These are phyloP conservation scores for Candolleomyces eurysporus DNA, from an alignment of 768 basidiomycete genomes.

Conservation along the genomic window DNA sequence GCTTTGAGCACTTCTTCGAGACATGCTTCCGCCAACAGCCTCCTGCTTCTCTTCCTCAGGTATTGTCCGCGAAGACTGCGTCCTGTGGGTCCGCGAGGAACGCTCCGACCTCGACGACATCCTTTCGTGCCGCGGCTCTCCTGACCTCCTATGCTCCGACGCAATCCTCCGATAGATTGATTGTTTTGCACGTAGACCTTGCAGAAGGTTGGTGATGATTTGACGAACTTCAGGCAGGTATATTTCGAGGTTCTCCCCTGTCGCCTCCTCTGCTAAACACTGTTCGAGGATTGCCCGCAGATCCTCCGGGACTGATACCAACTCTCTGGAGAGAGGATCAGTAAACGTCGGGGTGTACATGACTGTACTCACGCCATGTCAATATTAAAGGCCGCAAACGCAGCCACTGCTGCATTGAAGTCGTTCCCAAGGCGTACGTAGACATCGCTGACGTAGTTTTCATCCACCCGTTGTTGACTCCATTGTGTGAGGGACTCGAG, in stretches of 20 bases:
- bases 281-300: constrained; percentile 86
- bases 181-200: constrained; percentile 92
- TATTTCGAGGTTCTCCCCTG: constrained; percentile 76
- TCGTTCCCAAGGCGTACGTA: constrained; percentile 97
- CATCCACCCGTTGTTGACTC: constrained; percentile 70
- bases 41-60: constrained; percentile 40
- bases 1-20: constrained; percentile 30
- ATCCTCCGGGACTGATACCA: constrained; percentile 84
- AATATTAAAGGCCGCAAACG: constrained; percentile 82
- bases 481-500: constrained; percentile 86
- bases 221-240: constrained; percentile 89
- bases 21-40: constrained; percentile 23
- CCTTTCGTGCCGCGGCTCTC: constrained; percentile 47
- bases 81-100: constrained; percentile 46
- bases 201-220: constrained; percentile 91
- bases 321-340: constrained; percentile 56
- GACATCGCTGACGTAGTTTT: constrained; percentile 88
- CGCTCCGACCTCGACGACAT: constrained; percentile 52
- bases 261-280: constrained; percentile 89
- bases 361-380: constrained; percentile 76
- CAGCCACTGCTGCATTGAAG: constrained; percentile 90
- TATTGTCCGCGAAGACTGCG: constrained; percentile 44
- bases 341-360: background rate
- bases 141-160: constrained; percentile 58
- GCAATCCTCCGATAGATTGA: constrained; percentile 78